Evolutionary conservation across 768 basidiomycete species (phyloP).

Genomic region (Russula vinacea): DNA sequence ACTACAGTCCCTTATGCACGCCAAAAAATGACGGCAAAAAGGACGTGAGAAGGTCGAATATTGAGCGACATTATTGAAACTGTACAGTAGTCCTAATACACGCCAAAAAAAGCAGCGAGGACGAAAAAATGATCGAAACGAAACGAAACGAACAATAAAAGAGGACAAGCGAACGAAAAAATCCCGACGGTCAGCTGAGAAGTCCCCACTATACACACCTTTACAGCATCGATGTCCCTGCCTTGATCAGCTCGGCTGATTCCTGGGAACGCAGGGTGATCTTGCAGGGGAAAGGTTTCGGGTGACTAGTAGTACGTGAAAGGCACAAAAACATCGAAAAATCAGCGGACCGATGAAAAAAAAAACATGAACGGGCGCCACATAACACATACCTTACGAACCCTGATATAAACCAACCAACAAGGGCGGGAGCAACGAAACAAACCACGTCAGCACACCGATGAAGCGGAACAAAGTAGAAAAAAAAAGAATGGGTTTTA

Average conservation of each 20-base stretch:
- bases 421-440: neutral
- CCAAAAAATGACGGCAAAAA: neutral
- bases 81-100: neutral
- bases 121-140: neutral
- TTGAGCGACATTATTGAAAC: too few species aligned
- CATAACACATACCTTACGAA: constrained; percentile 23
- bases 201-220: neutral
- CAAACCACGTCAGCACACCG: constrained; percentile 7
- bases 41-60: too few species aligned
- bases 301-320: constrained; percentile 13
- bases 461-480: neutral
- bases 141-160: neutral
- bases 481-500: neutral
- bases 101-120: neutral
- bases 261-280: constrained; percentile 24
- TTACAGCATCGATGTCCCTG: constrained; percentile 20
- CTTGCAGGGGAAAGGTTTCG: constrained; percentile 26
- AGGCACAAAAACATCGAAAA: neutral
- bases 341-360: neutral
- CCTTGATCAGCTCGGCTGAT: constrained; percentile 19
- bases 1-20: neutral
- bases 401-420: constrained; percentile 1
- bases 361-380: neutral
- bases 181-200: neutral
- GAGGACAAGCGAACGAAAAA: neutral